phyloP scores from a whole-genome alignment of 2,329 filamentous ascomycete species.

The Bipolaris zeicola region DNA sequence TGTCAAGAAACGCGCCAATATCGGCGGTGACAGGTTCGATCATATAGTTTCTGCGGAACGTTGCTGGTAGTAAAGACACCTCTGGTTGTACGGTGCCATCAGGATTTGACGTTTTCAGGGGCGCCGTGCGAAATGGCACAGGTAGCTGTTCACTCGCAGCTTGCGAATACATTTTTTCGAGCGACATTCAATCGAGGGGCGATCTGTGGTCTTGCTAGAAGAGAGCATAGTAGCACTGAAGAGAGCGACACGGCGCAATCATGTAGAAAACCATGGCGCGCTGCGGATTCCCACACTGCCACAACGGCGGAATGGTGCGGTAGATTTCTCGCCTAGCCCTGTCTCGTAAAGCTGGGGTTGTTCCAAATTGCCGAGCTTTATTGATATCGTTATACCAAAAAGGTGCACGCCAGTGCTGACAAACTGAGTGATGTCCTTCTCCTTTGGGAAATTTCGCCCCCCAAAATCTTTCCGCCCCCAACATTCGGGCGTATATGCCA shows the following conservation, averaged over 20 bases:
- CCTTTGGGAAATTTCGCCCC: constrained; percentile 14
- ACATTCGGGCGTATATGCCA: neutral
- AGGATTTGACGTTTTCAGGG: constrained; percentile 3
- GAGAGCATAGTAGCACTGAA: neutral
- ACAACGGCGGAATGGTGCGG: neutral
- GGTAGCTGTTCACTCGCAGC: neutral
- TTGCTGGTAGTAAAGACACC: constrained; percentile 21
- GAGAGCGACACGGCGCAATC: neutral
- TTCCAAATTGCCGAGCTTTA: neutral
- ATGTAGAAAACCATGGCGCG: neutral
- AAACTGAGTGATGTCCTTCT: neutral
- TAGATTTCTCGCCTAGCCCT: too few species aligned
- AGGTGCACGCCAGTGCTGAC: neutral
- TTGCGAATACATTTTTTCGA: neutral
- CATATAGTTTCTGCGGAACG: constrained; percentile 22
- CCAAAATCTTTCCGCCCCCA: constrained; percentile 11
- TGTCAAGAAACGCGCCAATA: constrained; percentile 20
- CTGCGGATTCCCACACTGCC: neutral
- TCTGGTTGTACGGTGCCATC: constrained; percentile 1
- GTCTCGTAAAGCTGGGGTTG: neutral
- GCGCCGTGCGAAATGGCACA: constrained; percentile 21
- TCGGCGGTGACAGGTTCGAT: constrained; percentile 22
- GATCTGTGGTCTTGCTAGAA: neutral
- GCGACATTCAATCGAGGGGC: neutral
- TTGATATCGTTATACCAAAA: neutral